Conservation (phyloP, 2,329 filamentous ascomycete genomes). For the Cordyceps tenuipes region DNA sequence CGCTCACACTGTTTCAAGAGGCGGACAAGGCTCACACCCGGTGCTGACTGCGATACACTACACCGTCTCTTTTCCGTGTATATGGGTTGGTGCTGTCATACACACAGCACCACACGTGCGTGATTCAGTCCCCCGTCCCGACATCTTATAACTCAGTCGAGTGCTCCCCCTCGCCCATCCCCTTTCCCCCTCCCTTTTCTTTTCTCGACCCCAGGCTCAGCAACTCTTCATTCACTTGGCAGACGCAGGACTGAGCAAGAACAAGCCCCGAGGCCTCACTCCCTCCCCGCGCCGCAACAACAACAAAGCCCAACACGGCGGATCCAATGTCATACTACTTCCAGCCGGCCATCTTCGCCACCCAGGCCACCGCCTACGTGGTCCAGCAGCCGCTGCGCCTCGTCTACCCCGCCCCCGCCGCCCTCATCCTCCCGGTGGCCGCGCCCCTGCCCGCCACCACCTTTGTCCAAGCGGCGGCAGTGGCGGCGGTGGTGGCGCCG, state of each 20-base stretch:
- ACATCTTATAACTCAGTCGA: background rate
- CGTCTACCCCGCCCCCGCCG: slow-evolving; percentile 12
- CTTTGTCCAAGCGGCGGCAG: background rate
- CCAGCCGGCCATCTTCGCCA: slow-evolving; percentile 19
- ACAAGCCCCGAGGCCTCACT: background rate
- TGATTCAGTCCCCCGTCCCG: background rate
- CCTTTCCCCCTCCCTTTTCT: background rate
- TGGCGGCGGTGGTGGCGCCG: background rate
- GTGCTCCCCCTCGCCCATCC: background rate
- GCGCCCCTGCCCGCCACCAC: slow-evolving; percentile 14
- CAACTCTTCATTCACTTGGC: too few species aligned
- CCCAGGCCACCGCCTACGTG: background rate
- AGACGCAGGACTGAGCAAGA: background rate
- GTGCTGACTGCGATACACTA: background rate
- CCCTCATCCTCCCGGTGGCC: background rate
- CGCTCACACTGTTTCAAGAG: background rate
- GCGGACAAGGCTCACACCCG: background rate
- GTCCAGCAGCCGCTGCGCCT: slow-evolving; percentile 8
- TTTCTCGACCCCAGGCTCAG: background rate
- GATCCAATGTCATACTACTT: slow-evolving; percentile 20
- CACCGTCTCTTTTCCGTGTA: background rate
- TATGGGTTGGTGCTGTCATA: slow-evolving; percentile 1
- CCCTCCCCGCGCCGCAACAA: background rate
- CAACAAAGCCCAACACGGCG: background rate
- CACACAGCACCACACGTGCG: background rate